phyloP scores from a whole-genome alignment of 176 grass and related monocot genomes.

The Alopecurus myosuroides region DNA sequence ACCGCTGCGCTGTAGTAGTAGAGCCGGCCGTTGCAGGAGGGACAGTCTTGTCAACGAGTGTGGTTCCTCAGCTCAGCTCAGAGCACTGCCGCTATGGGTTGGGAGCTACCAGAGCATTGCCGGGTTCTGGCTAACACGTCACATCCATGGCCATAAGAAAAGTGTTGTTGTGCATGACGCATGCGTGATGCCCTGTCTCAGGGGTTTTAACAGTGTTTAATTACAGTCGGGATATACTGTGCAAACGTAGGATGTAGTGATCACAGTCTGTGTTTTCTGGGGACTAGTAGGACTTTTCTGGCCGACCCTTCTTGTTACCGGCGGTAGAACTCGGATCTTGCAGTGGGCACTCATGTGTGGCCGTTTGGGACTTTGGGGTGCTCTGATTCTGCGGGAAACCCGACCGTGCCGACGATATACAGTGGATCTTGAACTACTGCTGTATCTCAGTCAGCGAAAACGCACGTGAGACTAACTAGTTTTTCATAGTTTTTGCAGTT shows the following conservation, averaged over 20 bases:
- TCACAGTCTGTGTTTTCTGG: too few relatives aligned
- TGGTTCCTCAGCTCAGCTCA: too few relatives aligned
- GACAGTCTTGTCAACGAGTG: not conserved
- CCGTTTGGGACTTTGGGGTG: too few relatives aligned
- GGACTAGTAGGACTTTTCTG: too few relatives aligned
- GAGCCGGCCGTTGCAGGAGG: not conserved
- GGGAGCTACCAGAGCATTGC: not conserved
- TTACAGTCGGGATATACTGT: too few relatives aligned
- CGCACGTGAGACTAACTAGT: not conserved
- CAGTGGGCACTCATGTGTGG: too few relatives aligned
- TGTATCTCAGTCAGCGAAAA: not conserved
- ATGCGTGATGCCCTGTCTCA: not conserved
- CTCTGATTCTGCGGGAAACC: not conserved
- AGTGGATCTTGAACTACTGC: too few relatives aligned
- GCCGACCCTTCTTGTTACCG: too few relatives aligned
- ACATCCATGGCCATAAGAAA: not conserved
- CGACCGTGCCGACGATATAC: not conserved
- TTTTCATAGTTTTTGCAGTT: constrained; percentile 1
- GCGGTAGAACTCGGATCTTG: too few relatives aligned
- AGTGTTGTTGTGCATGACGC: too few relatives aligned
- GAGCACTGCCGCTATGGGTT: not conserved
- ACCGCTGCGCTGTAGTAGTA: not conserved
- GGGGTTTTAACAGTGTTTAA: not conserved
- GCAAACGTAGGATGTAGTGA: too few relatives aligned
- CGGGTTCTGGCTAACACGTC: not conserved